Conservation (phyloP, 2,329 filamentous ascomycete species). For the Fusarium sp. region DNA sequence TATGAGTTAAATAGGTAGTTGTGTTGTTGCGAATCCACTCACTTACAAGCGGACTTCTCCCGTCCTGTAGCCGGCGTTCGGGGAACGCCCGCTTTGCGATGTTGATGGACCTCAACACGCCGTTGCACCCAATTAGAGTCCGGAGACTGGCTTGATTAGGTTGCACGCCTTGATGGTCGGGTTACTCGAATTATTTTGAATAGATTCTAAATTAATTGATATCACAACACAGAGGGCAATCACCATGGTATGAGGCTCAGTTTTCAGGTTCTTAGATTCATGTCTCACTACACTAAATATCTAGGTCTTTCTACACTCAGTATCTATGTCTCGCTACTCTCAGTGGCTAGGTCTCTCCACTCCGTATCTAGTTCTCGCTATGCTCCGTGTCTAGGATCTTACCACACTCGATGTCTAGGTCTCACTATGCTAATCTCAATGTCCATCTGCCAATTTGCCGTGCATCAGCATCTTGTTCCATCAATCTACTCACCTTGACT, state of each 20-base stretch:
- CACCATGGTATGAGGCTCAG: neutral
- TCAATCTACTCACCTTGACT: neutral
- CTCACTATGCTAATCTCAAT: neutral
- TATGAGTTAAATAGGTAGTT: neutral
- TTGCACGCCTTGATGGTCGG: rapidly evolving
- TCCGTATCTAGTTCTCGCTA: no score
- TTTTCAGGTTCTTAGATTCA: neutral
- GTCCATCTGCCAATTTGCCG: no score
- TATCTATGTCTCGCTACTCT: neutral
- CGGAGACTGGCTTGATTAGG: no score
- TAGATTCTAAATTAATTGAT: neutral
- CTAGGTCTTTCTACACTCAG: neutral
- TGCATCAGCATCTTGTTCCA: neutral
- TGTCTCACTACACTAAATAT: neutral
- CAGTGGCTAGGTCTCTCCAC: no score
- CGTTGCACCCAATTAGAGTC: neutral
- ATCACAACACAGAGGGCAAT: neutral
- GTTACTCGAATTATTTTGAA: no score
- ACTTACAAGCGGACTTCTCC: neutral
- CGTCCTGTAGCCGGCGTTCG: neutral
- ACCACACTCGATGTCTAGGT: no score
- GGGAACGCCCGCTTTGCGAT: neutral
- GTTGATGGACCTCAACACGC: neutral
- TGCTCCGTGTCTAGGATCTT: no score
- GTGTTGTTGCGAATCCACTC: neutral